Evolutionary conservation across 2,329 filamentous ascomycete species (phyloP), one percentile per base, ranked within the genome.

Genomic region (Calonectria multiphialidica): DNA sequence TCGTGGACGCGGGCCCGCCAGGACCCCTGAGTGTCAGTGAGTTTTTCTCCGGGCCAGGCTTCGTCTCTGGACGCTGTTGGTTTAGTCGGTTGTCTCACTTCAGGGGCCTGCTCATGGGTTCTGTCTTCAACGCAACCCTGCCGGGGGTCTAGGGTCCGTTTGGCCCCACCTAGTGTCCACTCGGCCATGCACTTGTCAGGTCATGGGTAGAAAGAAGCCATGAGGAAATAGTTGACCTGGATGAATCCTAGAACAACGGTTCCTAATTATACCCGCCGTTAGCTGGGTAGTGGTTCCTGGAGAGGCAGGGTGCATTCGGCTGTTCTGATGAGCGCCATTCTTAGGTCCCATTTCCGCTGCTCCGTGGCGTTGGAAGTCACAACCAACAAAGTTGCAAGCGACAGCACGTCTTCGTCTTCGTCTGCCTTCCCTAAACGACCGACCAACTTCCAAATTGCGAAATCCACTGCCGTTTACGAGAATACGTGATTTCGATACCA

Each of bases 71-170:
- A 33, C 30, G 47, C 21, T 28, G 65, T 68, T 68, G 21, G 53
- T 50, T 40, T 42, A 61, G 53, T 30, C 59, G 53, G 42, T 49
- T 16, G 42, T 67, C n/a, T 35, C 37, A 16, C 40, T 45, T 61
- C 65, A 68, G 65, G 65, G 53, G 53, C 42, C 37, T 21, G 25
- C 53, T 33, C 62, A 42, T 53, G 62, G 62, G 45, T 65, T 42
- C 42, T 35, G 53, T 68, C 33, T 61, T 68, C 42, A 49, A 68
- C 53, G 65, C 55, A 61, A 68, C 65, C 30, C 30, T 68, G 44
- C 53, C 47, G 16, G 65, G 65, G 65, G 44, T 1, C 15, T 40
- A 40, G 65, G 53, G 33, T 49, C 65, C 65, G 65, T 30, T 53
- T 57, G 44, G 53, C 50, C 53, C 65, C 50, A 68, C 65, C 65